Evolutionary conservation across 768 basidiomycete genomes (phyloP).

Genomic region (Boletus bicolor): DNA sequence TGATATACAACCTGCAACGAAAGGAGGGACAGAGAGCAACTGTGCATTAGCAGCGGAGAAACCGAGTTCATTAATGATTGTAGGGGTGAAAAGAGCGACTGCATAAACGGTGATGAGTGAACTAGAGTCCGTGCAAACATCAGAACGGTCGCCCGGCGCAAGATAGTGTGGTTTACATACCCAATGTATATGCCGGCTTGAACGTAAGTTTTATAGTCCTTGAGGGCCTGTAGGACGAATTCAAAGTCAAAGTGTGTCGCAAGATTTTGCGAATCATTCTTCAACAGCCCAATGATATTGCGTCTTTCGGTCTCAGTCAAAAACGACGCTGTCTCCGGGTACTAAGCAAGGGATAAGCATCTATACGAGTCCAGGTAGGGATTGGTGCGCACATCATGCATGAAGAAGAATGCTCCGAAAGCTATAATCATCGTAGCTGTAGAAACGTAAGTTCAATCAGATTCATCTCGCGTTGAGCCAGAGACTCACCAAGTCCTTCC

Average conservation of each 20-base stretch:
- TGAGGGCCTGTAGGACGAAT: conserved; percentile 48
- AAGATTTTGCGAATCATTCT: conserved; percentile 43
- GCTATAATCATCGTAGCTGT: conserved; percentile 26
- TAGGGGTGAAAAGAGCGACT: conserved; percentile 50
- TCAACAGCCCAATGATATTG: conserved; percentile 35
- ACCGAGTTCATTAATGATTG: conserved; percentile 48
- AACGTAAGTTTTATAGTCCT: conserved; percentile 41
- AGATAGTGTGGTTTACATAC: conserved; percentile 20
- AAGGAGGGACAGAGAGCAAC: conserved; percentile 48
- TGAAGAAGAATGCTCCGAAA: conserved; percentile 42
- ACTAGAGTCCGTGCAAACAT: conserved; percentile 22
- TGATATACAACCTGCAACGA: conserved; percentile 42
- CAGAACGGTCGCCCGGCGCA: not conserved
- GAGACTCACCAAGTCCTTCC: conserved; percentile 26
- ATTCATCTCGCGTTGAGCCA: not conserved
- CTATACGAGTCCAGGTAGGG: conserved; percentile 1
- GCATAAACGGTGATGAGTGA: conserved; percentile 46
- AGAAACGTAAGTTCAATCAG: not conserved
- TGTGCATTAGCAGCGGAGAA: conserved; percentile 51
- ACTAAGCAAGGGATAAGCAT: conserved; percentile 30
- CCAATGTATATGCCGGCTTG: conserved; percentile 41
- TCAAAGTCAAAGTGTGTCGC: conserved; percentile 43
- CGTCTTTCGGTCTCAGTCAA: conserved; percentile 43
- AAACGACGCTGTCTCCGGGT: conserved; percentile 58
- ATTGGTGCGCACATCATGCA: conserved; percentile 43